Percentiles rank a stretch among this genome's conserved stretches.
phyloP scores from a whole-genome alignment of 2,329 filamentous ascomycete species.

The Acephala macrosclerotiorum region DNA sequence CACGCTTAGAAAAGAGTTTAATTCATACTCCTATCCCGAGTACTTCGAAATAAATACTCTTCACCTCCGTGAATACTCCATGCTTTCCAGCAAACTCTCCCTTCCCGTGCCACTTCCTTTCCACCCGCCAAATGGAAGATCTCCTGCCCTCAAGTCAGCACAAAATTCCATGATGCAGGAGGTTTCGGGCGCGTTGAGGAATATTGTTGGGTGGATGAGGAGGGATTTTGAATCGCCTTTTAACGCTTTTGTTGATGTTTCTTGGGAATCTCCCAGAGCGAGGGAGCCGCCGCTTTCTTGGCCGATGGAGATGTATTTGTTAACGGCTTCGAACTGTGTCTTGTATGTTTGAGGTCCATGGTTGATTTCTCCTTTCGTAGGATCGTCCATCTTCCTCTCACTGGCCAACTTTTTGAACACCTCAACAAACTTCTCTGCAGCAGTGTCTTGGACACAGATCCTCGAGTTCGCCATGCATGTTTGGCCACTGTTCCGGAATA shows the following conservation, averaged over 20 bases:
- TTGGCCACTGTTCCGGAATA: constrained; percentile 78
- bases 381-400: constrained; percentile 65
- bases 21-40: constrained; percentile 1
- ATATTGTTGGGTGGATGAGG: constrained; percentile 37
- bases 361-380: constrained; percentile 63
- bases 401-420: constrained; percentile 61
- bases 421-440: constrained; percentile 67
- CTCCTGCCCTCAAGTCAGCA: too few species aligned
- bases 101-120: constrained; percentile 79
- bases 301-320: constrained; percentile 32
- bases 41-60: not conserved
- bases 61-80: constrained; percentile 1
- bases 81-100: constrained; percentile 50
- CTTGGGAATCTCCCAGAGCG: constrained; percentile 23
- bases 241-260: constrained; percentile 25
- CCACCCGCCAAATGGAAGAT: constrained; percentile 64
- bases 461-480: constrained; percentile 78
- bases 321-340: constrained; percentile 35
- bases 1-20: not conserved
- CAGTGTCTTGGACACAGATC: constrained; percentile 69
- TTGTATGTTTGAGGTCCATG: constrained; percentile 63
- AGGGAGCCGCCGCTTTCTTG: constrained; percentile 38
- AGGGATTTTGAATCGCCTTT: constrained; percentile 16
- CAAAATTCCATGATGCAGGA: constrained; percentile 22
- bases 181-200: constrained; percentile 50